Base-by-base conservation (phyloP, 257 asterid genomes). In the Striga asiatica region DNA sequence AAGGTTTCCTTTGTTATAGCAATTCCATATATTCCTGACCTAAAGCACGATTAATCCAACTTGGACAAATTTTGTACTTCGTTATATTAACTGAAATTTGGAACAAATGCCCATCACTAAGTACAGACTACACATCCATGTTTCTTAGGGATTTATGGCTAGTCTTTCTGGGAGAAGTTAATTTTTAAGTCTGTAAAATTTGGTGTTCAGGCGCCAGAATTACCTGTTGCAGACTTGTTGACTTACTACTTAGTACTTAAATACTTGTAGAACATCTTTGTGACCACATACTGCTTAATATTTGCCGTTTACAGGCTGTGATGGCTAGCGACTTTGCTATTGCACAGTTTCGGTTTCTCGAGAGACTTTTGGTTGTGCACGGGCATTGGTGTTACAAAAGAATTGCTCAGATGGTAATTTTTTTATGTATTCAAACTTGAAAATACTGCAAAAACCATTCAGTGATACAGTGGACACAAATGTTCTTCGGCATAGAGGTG, bases 351-450 rank as follows among this genome's bases (percentile, higher is more conserved):
- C 94, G 77, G 56, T 92, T 88, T 71, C 72, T 92, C 61, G 99
- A 92, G 78, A 88, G 92, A 71, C 99, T 92, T 62, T 72, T 92
- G 69, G 95, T 92, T 2, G 79, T 92, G 20, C 99, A 92, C 58
- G 99, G 99, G 18, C 99, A 92, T 69, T 92, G 99, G 99, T 92
- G 99, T 74, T 92, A 92, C 81, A 84, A 88, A 73, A 77, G 99
- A 78, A 85, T 92, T 11, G 91, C 95, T 58, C 99, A 92, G 77
- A 92, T 92, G 99, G 99, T 92, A 82, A 76, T 67, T 50, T 59
- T 16, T 28, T 50, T 59, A 22, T 31, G 48, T 50, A 13, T 46
- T 4, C 47, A 0, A 2, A 9, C 50, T 7, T 25, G 17, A 12
- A 16, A 16, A 16, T 42, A 23, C 49, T 42, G 49, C 17, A 42